Percentiles rank a stretch among this genome's conserved stretches.
Evolutionary conservation across 225 moss, liverwort and hornwort genomes (phyloP).

Genomic region (Physcomitrium patens): DNA sequence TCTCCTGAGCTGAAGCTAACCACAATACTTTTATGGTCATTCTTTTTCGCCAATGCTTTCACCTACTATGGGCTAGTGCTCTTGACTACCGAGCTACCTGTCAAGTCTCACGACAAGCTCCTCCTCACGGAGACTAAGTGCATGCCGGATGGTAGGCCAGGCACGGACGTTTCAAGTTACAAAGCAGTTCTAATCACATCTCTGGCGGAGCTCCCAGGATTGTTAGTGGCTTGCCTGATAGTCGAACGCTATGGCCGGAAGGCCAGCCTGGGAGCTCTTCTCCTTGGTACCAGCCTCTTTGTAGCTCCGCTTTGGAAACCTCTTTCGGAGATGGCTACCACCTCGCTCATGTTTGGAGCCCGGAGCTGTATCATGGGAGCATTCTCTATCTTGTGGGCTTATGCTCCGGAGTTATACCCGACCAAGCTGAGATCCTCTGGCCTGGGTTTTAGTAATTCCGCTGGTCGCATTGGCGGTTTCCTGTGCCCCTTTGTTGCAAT

Average conservation of each 20-base stretch:
- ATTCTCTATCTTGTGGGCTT: constrained; percentile 94
- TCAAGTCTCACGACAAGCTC: constrained; percentile 39
- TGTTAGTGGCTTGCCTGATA: constrained; percentile 81
- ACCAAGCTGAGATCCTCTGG: constrained; percentile 81
- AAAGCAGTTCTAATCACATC: constrained; percentile 80
- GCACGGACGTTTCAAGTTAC: constrained; percentile 70
- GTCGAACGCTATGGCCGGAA: constrained; percentile 94
- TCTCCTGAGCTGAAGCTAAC: constrained; percentile 71
- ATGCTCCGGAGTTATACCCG: constrained; percentile 86
- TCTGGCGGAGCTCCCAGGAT: constrained; percentile 86
- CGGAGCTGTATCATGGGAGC: constrained; percentile 96
- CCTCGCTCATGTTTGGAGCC: constrained; percentile 81
- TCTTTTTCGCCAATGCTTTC: constrained; percentile 92
- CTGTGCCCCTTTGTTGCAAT: constrained; percentile 92
- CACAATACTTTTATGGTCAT: constrained; percentile 75
- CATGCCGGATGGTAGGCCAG: constrained; percentile 55
- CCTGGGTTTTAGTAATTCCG: constrained; percentile 78
- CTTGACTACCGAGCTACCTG: constrained; percentile 82
- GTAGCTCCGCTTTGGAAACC: constrained; percentile 69
- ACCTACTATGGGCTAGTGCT: constrained; percentile 95
- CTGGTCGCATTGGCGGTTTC: constrained; percentile 83
- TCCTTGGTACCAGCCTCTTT: constrained; percentile 74
- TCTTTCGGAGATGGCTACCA: constrained; percentile 52
- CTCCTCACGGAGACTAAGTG: constrained; percentile 10
- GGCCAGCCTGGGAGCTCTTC: constrained; percentile 57